phyloP scores from a whole-genome alignment of 768 basidiomycete species.

The Exsudoporus frostii region DNA sequence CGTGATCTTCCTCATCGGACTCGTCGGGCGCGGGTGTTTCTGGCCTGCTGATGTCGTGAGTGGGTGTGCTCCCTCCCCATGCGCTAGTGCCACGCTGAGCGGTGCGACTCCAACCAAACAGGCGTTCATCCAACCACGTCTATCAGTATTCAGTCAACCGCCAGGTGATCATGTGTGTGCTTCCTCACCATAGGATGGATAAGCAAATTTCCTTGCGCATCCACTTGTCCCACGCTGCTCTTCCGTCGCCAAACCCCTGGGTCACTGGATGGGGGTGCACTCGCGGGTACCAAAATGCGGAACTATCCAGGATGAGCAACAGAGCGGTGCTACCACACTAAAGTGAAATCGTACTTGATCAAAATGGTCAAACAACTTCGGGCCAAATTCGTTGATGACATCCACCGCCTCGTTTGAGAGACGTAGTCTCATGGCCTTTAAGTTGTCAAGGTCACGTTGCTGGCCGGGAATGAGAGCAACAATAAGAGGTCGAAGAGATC shows the following conservation, averaged over 20 bases:
- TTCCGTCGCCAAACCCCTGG: constrained; percentile 79
- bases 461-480: constrained; percentile 88
- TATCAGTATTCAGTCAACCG: constrained; percentile 20
- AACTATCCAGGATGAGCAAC: constrained; percentile 41
- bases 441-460: constrained; percentile 69
- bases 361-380: constrained; percentile 83
- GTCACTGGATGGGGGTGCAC: constrained; percentile 74
- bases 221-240: constrained; percentile 77
- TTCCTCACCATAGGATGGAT: constrained; percentile 79
- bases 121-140: constrained; percentile 89
- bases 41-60: constrained; percentile 59
- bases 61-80: constrained; percentile 64
- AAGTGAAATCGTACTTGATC: constrained; percentile 52
- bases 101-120: constrained; percentile 89
- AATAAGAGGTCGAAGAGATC: constrained; percentile 86
- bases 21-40: constrained; percentile 75
- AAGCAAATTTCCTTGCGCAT: constrained; percentile 78
- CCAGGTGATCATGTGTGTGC: constrained; percentile 2
- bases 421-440: constrained; percentile 68
- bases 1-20: constrained; percentile 83
- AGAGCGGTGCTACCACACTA: background rate
- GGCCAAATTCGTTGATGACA: constrained; percentile 85
- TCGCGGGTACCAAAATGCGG: constrained; percentile 77
- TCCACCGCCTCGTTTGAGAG: constrained; percentile 83
- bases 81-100: constrained; percentile 77